phyloP scores from a whole-genome alignment of 2,329 filamentous ascomycete species.

The Stagonosporopsis tanaceti region DNA sequence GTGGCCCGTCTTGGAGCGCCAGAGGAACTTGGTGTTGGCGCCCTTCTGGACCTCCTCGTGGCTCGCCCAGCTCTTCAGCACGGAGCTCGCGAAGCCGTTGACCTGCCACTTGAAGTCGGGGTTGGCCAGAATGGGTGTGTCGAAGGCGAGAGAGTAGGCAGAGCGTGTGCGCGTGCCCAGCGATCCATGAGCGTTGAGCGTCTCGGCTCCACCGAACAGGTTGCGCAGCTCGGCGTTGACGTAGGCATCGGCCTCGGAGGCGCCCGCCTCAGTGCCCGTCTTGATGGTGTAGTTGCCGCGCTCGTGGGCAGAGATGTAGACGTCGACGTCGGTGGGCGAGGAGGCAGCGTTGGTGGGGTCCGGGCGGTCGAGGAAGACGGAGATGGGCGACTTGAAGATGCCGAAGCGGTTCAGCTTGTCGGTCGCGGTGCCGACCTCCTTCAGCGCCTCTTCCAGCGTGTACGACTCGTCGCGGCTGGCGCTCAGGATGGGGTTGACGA shows the following conservation, averaged over 20 bases:
- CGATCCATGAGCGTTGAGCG: slow-evolving; percentile 84
- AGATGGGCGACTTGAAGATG: slow-evolving; percentile 85
- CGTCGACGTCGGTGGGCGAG: slow-evolving; percentile 78
- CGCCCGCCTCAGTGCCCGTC: slow-evolving; percentile 93
- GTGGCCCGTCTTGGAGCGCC: slow-evolving; percentile 70
- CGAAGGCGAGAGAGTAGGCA: slow-evolving; percentile 86
- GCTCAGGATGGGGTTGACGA: slow-evolving; percentile 80
- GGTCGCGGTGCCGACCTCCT: slow-evolving; percentile 73
- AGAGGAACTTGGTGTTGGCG: slow-evolving; percentile 77
- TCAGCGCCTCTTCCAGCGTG: slow-evolving; percentile 78
- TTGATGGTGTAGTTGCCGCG: slow-evolving; percentile 85
- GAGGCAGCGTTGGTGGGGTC: slow-evolving; percentile 72
- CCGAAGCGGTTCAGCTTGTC: slow-evolving; percentile 82
- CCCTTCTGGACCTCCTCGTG: slow-evolving; percentile 90
- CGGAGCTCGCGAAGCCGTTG: slow-evolving; percentile 82
- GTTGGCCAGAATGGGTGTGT: slow-evolving; percentile 82
- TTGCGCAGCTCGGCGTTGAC: slow-evolving; percentile 88
- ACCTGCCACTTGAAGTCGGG: slow-evolving; percentile 81
- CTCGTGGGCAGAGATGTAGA: slow-evolving; percentile 80
- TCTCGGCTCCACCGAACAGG: slow-evolving; percentile 92
- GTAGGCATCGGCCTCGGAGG: slow-evolving; percentile 92
- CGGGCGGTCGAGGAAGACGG: slow-evolving; percentile 82
- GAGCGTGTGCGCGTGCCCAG: slow-evolving; percentile 89
- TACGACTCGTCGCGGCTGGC: slow-evolving; percentile 72
- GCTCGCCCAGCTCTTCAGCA: slow-evolving; percentile 89